These are phyloP conservation scores for Stentor coeruleus DNA, from an alignment of 73 alveolate species.

Conservation along the genomic window DNA sequence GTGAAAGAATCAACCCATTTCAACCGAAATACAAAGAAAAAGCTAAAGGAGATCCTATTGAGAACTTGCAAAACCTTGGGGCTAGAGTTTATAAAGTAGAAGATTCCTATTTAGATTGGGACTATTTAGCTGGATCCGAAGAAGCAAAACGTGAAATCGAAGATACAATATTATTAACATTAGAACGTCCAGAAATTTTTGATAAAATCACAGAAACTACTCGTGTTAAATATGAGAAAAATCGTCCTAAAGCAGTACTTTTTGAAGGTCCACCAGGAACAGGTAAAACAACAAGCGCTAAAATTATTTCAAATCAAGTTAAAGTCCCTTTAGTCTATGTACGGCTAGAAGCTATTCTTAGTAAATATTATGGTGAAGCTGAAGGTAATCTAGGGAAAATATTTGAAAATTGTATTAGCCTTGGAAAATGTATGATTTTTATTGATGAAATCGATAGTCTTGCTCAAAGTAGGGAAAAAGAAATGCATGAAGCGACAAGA, in stretches of 20 bases:
- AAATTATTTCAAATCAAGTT: slow-evolving; percentile 79
- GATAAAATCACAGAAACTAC: slow-evolving; percentile 75
- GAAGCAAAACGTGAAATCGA: slow-evolving; percentile 78
- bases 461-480: slow-evolving; percentile 74
- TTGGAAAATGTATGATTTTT: slow-evolving; percentile 76
- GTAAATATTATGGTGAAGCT: slow-evolving; percentile 83
- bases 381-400: slow-evolving; percentile 74
- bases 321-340: slow-evolving; percentile 79
- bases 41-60: slow-evolving; percentile 42
- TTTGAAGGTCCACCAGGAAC: slow-evolving; percentile 96
- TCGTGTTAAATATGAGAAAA: slow-evolving; percentile 82
- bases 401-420: slow-evolving; percentile 68
- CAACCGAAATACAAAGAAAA: slow-evolving; percentile 18
- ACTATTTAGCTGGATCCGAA: slow-evolving; percentile 92
- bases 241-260: slow-evolving; percentile 82
- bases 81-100: slow-evolving; percentile 71
- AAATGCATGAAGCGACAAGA: slow-evolving; percentile 84
- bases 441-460: slow-evolving; percentile 85
- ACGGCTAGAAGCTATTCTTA: slow-evolving; percentile 81
- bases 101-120: slow-evolving; percentile 71
- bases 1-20: background rate
- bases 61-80: slow-evolving; percentile 61
- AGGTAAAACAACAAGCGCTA: slow-evolving; percentile 91
- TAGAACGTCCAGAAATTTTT: slow-evolving; percentile 75
- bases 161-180: slow-evolving; percentile 79